phyloP scores from a whole-genome alignment of 306 rosid genomes.

The Clitoria ternatea region DNA sequence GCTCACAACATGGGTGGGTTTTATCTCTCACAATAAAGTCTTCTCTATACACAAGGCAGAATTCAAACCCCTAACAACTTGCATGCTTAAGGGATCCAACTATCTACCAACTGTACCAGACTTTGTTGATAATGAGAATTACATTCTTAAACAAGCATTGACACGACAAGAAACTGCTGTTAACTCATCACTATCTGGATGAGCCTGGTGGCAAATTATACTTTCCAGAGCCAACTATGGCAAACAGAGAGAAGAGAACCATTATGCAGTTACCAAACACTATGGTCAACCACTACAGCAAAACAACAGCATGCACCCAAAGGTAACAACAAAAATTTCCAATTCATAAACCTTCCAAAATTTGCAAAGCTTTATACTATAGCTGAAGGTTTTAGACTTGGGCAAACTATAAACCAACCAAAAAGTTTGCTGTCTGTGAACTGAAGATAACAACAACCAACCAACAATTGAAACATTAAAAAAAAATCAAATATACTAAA shows the following conservation, averaged over 20 bases:
- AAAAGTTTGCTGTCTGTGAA: background rate
- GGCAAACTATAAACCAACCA: too few relatives aligned
- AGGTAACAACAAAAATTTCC: background rate
- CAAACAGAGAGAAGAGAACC: background rate
- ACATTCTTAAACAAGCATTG: background rate
- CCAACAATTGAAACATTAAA: constrained; percentile 6
- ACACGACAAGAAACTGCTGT: background rate
- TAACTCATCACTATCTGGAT: background rate
- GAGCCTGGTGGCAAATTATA: background rate
- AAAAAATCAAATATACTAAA: background rate
- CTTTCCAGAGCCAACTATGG: background rate
- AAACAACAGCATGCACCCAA: constrained; percentile 9
- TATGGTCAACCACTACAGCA: background rate
- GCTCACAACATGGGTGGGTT: too few relatives aligned
- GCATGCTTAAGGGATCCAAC: too few relatives aligned
- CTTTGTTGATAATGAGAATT: too few relatives aligned
- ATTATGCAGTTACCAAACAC: background rate
- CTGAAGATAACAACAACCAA: background rate
- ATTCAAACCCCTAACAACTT: too few relatives aligned
- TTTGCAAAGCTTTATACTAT: background rate
- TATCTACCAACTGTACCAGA: too few relatives aligned
- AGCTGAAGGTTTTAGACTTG: background rate
- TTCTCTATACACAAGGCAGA: too few relatives aligned
- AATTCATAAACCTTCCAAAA: background rate
- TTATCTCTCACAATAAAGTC: too few relatives aligned